Base-by-base conservation (phyloP, 1,139 yeast species). In the Kodamaea suecica region DNA sequence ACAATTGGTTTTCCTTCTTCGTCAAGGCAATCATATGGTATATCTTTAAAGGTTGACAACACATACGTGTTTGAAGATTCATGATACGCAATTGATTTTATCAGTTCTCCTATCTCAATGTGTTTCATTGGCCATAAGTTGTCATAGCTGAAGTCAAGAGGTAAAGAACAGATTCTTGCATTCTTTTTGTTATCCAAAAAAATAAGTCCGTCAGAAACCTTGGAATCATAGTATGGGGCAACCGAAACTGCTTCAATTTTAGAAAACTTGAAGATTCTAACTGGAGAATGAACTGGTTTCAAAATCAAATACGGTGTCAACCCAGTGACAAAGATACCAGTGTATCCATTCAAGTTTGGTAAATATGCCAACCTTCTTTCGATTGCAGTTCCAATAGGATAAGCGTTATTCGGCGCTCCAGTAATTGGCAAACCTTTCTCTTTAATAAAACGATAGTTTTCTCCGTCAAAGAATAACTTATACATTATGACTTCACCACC, bases 331-430 rank as follows among this genome's bases (percentile, higher is more conserved):
- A 86, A 74, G 1, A 87, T 73, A 15, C 79, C 71, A 1, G 80
- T 69, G 41, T 70, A 70, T 0, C 81, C 84, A 46, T 76, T 76
- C 40, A 79, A 66, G 39, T 79, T 64, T 7, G 74, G 72, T 40
- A 83, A 63, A 48, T 80, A 76, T 27, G 79, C 78, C 59, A 84
- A 63, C 39, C 79, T 76, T 59, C 87, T 73, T 59, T 82, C 92
- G 38, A 84, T 72, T 4, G 73, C 68, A 0, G 87, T 84, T 20
- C 86, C 85, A 35, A 73, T 68, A 1, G 84, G 71, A 49, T 78
- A 82, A 0, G 88, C 83, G 53, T 82, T 82, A 39, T 77, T 82
- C 1, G 92, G 90, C 1, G 92, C 92, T 36, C 92, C 94, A 1
- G 87, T 79, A 21, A 69, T 58, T 3, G 58, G 50, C 23, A 66